Conservation (phyloP, 1,139 yeast genomes). For the Arxiozyma heterogenica region DNA sequence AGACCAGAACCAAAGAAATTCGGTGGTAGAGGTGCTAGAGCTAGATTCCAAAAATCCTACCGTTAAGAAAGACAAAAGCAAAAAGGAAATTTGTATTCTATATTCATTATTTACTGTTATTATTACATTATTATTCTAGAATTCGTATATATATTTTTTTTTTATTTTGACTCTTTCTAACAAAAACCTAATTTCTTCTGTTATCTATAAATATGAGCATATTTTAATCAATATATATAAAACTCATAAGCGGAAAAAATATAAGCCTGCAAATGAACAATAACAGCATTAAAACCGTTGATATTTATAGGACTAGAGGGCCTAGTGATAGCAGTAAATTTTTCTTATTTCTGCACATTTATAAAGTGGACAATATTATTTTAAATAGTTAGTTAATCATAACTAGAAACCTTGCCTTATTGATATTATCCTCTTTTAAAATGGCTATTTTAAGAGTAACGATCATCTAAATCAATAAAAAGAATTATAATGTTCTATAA, state of each 20-base stretch:
- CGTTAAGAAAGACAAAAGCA: constrained; percentile 50
- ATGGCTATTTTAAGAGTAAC: background rate
- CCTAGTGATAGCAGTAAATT: background rate
- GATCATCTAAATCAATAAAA: no score
- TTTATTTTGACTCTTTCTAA: background rate
- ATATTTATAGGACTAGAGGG: background rate
- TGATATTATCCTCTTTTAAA: no score
- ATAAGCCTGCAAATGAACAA: constrained; percentile 20
- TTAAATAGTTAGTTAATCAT: background rate
- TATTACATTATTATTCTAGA: background rate
- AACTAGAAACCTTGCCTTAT: background rate
- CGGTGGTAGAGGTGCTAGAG: constrained; percentile 99
- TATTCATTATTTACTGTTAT: background rate
- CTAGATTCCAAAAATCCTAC: constrained; percentile 99
- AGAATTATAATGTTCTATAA: no score
- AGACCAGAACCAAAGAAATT: constrained; percentile 99
- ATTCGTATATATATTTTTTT: background rate
- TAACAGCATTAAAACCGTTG: constrained; percentile 25
- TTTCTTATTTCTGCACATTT: no score
- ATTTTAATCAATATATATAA: constrained; percentile 14
- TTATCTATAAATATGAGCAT: background rate
- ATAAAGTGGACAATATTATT: background rate
- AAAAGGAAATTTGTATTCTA: background rate
- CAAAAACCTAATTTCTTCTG: background rate
- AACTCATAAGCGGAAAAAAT: constrained; percentile 11